Conservation (phyloP, 2,329 filamentous ascomycete genomes). For the Sphaerostilbella broomeana region DNA sequence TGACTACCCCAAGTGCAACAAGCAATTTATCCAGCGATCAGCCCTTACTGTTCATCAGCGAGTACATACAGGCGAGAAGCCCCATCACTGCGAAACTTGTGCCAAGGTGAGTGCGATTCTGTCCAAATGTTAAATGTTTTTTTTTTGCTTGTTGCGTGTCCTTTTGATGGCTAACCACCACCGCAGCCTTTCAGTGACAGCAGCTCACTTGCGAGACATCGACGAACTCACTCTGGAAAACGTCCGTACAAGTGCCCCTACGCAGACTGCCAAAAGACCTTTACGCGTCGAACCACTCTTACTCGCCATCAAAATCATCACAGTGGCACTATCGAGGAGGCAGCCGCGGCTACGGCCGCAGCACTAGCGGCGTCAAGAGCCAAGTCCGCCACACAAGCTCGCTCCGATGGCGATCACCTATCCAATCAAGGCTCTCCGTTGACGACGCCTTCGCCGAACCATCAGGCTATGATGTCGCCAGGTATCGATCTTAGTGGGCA, state of each 20-base stretch:
- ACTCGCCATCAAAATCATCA: conserved; percentile 96
- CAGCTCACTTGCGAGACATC: conserved; percentile 85
- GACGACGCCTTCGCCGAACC: conserved; percentile 77
- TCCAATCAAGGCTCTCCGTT: conserved; percentile 68
- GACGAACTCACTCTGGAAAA: conserved; percentile 91
- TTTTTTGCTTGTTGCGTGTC: not conserved
- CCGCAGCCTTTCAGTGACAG: conserved; percentile 85
- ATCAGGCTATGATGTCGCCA: conserved; percentile 72
- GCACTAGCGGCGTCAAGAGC: conserved; percentile 58
- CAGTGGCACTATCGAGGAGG: conserved; percentile 90
- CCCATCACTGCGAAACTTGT: conserved; percentile 94
- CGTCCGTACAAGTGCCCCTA: conserved; percentile 96
- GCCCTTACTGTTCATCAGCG: conserved; percentile 92
- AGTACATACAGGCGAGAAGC: conserved; percentile 96
- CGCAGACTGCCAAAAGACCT: conserved; percentile 96
- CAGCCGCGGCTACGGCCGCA: conserved; percentile 79
- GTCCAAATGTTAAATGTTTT: not conserved
- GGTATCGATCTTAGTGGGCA: conserved; percentile 64
- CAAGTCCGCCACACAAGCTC: conserved; percentile 40
- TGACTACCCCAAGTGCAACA: conserved; percentile 80
- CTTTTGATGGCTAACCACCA: no score
- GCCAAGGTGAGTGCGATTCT: conserved; percentile 64
- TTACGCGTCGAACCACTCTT: conserved; percentile 88
- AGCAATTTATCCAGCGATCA: conserved; percentile 95
- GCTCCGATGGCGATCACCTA: conserved; percentile 64